These are phyloP conservation scores for Vickermania ingenoplastis DNA, from an alignment of 208 protist species.

Conservation along the genomic window DNA sequence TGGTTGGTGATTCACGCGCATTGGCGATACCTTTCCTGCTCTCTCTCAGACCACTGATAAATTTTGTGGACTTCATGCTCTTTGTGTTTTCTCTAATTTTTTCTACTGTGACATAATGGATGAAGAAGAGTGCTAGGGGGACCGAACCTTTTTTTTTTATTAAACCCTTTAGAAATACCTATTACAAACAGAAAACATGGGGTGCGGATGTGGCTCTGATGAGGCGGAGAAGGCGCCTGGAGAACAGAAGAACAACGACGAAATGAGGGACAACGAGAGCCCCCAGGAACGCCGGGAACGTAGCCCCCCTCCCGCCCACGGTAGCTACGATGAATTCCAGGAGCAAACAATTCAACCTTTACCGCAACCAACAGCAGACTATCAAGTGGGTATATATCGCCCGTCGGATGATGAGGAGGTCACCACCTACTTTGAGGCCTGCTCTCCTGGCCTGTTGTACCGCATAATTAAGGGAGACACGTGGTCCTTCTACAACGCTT, in stretches of 20 bases:
- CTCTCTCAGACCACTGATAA: not conserved
- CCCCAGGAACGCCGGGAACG: not conserved
- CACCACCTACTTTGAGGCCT: conserved; percentile 50
- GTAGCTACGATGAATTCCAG: conserved; percentile 71
- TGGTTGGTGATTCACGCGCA: too few species aligned
- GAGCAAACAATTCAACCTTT: conserved; percentile 26
- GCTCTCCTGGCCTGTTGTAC: conserved; percentile 41
- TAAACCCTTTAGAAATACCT: not conserved
- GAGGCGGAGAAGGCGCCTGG: not conserved
- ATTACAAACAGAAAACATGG: conserved; percentile 3
- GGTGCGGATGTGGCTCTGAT: not conserved
- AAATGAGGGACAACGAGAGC: too few species aligned
- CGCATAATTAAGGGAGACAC: conserved; percentile 49
- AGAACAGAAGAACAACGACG: not conserved
- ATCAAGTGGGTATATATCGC: not conserved
- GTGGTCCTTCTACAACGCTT: conserved; percentile 87
- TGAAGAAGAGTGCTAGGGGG: not conserved
- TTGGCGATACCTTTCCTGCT: not conserved
- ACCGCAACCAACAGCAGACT: conserved; percentile 19
- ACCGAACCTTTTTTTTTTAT: conserved; percentile 3
- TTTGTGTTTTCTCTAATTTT: not conserved
- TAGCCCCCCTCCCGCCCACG: conserved; percentile 10
- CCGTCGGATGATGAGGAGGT: conserved; percentile 25
- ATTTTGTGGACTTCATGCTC: not conserved
- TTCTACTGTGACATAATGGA: conserved; percentile 1